A percentile compares a stretch with the other conserved stretches of the same genome.
Evolutionary conservation across 2,329 filamentous ascomycete species (phyloP).

Genomic region (Apiospora aurea): DNA sequence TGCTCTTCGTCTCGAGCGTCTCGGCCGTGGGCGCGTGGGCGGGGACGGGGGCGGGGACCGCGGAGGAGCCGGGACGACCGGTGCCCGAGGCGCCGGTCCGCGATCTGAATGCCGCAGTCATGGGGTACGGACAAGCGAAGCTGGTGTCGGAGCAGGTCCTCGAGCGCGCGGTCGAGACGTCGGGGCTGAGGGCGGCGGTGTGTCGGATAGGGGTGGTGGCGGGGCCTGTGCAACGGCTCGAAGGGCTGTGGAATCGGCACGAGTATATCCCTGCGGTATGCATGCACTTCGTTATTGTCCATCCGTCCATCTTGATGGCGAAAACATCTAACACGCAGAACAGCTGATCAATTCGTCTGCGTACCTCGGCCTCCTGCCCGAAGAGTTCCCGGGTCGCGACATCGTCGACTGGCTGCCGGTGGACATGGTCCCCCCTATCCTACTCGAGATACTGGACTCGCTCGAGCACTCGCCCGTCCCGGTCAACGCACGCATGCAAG

Average conservation of each 20-base stretch:
- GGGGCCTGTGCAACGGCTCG: conserved; percentile 45
- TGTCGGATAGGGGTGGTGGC: conserved; percentile 57
- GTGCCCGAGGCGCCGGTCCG: conserved; percentile 49
- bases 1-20: conserved; percentile 54
- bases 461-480: background rate
- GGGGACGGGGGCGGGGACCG: too few relatives aligned
- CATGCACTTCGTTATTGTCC: conserved; percentile 57
- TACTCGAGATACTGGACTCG: conserved; percentile 50
- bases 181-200: conserved; percentile 48
- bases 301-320: too few relatives aligned
- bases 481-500: background rate
- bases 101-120: conserved; percentile 41
- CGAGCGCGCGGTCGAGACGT: conserved; percentile 44
- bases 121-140: conserved; percentile 55
- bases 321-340: background rate
- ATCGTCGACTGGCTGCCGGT: conserved; percentile 63
- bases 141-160: conserved; percentile 50
- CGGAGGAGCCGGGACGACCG: background rate
- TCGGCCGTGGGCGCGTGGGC: conserved; percentile 47
- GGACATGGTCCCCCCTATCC: conserved; percentile 53
- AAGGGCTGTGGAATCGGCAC: conserved; percentile 60
- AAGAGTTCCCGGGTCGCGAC: conserved; percentile 50
- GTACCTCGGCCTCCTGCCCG: conserved; percentile 53
- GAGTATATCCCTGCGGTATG: conserved; percentile 64
- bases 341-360: conserved; percentile 26